Conservation (phyloP, 441 rosid species). For the Macaranga tanarius region DNA sequence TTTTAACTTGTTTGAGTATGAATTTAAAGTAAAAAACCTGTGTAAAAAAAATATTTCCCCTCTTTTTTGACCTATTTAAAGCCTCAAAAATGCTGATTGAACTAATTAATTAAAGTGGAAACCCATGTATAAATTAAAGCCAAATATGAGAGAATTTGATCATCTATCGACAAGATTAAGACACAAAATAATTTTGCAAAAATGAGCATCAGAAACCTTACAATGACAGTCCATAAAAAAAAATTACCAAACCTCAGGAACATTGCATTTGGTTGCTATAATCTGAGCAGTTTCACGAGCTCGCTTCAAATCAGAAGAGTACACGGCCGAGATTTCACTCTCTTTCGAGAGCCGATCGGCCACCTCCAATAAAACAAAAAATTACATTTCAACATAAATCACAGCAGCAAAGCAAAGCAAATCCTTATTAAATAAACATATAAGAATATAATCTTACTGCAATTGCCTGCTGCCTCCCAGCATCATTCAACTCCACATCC, state of each 20-base stretch:
- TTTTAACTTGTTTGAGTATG: too few relatives aligned
- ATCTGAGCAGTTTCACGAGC: constrained; percentile 43
- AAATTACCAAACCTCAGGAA: constrained; percentile 24
- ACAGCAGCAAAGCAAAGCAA: neutral
- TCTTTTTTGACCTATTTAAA: too few relatives aligned
- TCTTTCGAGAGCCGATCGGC: constrained; percentile 45
- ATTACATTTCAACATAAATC: neutral
- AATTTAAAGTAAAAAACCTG: too few relatives aligned
- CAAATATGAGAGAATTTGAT: too few relatives aligned
- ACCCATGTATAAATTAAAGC: too few relatives aligned
- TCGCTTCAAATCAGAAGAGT: constrained; percentile 50
- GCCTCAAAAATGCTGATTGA: too few relatives aligned
- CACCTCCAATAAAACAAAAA: constrained; percentile 26
- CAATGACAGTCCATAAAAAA: too few relatives aligned
- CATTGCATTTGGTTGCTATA: constrained; percentile 34
- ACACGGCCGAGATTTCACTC: constrained; percentile 33
- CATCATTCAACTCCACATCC: constrained; percentile 48
- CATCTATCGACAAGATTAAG: too few relatives aligned
- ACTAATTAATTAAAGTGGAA: too few relatives aligned
- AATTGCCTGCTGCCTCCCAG: constrained; percentile 45
- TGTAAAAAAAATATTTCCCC: too few relatives aligned
- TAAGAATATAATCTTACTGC: constrained; percentile 28
- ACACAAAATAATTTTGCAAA: too few relatives aligned
- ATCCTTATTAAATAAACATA: neutral
- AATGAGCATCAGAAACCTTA: too few relatives aligned